phyloP scores from a whole-genome alignment of 208 protist species.

The Wallacemonas collosoma region DNA sequence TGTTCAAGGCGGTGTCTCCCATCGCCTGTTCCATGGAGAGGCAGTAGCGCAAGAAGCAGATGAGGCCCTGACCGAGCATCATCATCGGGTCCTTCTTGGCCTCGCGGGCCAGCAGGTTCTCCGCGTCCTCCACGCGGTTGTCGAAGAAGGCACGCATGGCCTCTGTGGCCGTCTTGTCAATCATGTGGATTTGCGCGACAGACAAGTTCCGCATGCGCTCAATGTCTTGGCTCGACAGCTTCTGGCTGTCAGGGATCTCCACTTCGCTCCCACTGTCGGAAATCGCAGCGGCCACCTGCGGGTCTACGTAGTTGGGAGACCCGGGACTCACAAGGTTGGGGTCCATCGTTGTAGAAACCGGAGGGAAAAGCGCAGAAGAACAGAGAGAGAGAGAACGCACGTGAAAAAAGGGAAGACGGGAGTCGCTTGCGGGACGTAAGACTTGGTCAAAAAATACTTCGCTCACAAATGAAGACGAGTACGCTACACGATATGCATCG shows the following conservation, averaged over 20 bases:
- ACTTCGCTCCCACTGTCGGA: slow-evolving; percentile 10
- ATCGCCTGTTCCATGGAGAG: slow-evolving; percentile 63
- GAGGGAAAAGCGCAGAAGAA: slow-evolving; percentile 10
- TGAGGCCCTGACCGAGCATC: slow-evolving; percentile 34
- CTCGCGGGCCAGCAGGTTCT: slow-evolving; percentile 37
- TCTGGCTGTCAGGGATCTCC: slow-evolving; percentile 11
- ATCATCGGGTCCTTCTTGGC: slow-evolving; percentile 37
- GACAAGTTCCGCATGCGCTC: slow-evolving; percentile 30
- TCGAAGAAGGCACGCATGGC: slow-evolving; percentile 55
- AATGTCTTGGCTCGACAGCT: slow-evolving; percentile 26
- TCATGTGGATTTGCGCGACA: slow-evolving; percentile 36
- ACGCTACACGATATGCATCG: too few relatives aligned
- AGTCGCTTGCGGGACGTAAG: too few relatives aligned
- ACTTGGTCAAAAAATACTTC: too few relatives aligned
- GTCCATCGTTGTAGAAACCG: neutral
- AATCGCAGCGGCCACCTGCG: neutral
- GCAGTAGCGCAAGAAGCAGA: slow-evolving; percentile 43
- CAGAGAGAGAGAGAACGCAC: neutral
- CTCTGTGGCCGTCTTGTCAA: slow-evolving; percentile 30
- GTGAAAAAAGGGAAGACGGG: neutral
- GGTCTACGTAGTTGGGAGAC: slow-evolving; percentile 7
- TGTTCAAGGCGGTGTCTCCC: slow-evolving; percentile 36
- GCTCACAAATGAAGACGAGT: too few relatives aligned
- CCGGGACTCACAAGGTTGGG: neutral
- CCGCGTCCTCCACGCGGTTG: slow-evolving; percentile 55